phyloP scores from a whole-genome alignment of 1,139 yeast species.

The Saccharomyces pastorianus region DNA sequence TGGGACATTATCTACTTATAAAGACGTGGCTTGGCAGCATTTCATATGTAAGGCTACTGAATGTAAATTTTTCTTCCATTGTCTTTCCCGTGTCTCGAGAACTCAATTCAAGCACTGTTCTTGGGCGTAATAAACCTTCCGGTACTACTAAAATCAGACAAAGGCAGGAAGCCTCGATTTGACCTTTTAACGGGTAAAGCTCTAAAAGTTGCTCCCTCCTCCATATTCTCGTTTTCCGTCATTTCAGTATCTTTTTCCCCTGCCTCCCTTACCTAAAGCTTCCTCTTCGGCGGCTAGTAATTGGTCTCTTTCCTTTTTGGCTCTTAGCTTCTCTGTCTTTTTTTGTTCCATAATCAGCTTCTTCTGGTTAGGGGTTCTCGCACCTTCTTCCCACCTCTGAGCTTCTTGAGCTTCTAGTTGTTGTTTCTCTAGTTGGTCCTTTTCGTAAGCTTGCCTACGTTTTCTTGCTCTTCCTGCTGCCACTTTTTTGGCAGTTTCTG shows the following conservation, averaged over 20 bases:
- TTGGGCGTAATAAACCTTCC: background rate
- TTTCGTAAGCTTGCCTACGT: slow-evolving; percentile 21
- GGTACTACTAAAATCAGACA: too few relatives aligned
- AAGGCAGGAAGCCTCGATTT: background rate
- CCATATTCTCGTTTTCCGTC: background rate
- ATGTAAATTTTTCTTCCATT: too few relatives aligned
- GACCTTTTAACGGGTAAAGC: background rate
- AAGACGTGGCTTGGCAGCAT: too few relatives aligned
- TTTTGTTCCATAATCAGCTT: slow-evolving; percentile 21
- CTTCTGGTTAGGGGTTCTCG: slow-evolving; percentile 25
- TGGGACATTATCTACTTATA: background rate
- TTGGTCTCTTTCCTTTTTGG: slow-evolving; percentile 25
- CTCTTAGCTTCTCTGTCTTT: slow-evolving; percentile 19
- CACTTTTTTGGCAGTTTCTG: slow-evolving; percentile 26
- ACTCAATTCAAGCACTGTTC: background rate
- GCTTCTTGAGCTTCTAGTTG: slow-evolving; percentile 19
- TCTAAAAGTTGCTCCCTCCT: background rate
- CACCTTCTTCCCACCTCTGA: slow-evolving; percentile 31
- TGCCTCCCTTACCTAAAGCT: slow-evolving; percentile 14
- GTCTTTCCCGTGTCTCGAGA: too few relatives aligned
- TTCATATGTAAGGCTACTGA: too few relatives aligned
- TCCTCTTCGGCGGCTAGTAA: slow-evolving; percentile 24
- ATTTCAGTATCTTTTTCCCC: slow-evolving; percentile 13
- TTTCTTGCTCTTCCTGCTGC: slow-evolving; percentile 26
- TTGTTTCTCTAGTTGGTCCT: slow-evolving; percentile 17